Evolutionary conservation across 176 grass and related monocot species (phyloP).

Genomic region (Carex cristatella): DNA sequence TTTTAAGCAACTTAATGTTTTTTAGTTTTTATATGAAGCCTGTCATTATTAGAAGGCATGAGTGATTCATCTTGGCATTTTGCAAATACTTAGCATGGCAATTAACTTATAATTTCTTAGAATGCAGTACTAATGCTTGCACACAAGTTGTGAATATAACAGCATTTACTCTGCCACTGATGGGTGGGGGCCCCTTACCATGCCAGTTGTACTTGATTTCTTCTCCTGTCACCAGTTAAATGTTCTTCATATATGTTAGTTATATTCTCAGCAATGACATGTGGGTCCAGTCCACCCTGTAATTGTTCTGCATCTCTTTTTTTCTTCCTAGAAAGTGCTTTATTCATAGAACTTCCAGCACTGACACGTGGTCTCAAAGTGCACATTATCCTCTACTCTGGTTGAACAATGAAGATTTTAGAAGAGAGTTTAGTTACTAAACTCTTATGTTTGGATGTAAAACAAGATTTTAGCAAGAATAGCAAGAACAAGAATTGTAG

Average conservation of each 20-base stretch:
- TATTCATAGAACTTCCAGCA: slow-evolving; percentile 13
- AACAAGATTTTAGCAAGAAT: no score
- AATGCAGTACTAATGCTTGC: no score
- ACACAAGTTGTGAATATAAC: no score
- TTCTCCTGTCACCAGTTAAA: neutral
- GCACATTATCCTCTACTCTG: neutral
- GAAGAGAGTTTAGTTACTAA: neutral
- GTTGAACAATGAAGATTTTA: slow-evolving; percentile 8
- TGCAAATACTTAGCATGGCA: no score
- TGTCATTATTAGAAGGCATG: no score
- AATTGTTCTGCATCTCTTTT: slow-evolving; percentile 28
- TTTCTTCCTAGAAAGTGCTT: no score
- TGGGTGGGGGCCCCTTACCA: neutral
- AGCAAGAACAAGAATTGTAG: no score
- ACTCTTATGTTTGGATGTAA: neutral
- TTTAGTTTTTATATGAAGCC: no score
- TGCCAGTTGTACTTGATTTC: neutral
- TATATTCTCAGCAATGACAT: slow-evolving; percentile 26
- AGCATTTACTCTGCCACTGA: neutral
- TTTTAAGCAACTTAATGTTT: no score
- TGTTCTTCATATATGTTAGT: slow-evolving; percentile 43
- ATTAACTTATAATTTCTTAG: no score
- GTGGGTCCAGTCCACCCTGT: neutral
- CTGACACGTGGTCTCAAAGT: neutral
- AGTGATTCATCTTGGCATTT: no score